Percentiles rank a stretch among this genome's conserved stretches.
Evolutionary conservation across 805 yeast genomes (phyloP).

Genomic region (Saturnispora besseyi): DNA sequence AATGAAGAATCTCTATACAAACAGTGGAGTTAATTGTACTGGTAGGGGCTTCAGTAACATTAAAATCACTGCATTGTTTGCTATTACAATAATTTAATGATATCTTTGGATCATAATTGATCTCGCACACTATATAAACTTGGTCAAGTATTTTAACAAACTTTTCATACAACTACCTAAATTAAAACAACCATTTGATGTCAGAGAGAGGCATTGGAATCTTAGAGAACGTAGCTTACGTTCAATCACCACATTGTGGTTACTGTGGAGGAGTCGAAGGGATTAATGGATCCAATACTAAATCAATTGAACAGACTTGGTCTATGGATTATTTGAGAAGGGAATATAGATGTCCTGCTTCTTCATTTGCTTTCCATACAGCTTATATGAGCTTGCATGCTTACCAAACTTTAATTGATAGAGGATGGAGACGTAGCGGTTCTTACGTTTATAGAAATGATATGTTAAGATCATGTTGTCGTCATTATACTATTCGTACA

Average conservation of each 20-base stretch:
- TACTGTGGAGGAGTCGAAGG: constrained; percentile 42
- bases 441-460: constrained; percentile 50
- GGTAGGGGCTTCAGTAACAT: background rate
- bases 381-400: constrained; percentile 30
- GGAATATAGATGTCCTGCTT: constrained; percentile 17
- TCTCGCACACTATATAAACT: background rate
- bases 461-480: constrained; percentile 63
- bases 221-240: constrained; percentile 21
- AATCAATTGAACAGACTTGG: constrained; percentile 25
- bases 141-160: background rate
- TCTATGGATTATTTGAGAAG: constrained; percentile 16
- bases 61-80: background rate
- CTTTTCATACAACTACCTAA: background rate
- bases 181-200: background rate
- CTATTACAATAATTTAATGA: background rate
- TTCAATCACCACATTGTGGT: constrained; percentile 50
- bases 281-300: constrained; percentile 19
- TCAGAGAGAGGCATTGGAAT: background rate
- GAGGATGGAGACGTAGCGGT: constrained; percentile 79
- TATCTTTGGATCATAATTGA: background rate
- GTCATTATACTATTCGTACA: constrained; percentile 71
- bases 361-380: constrained; percentile 19
- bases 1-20: background rate
- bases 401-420: constrained; percentile 59
- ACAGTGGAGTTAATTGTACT: too few species aligned